A percentile compares a stretch with the other conserved stretches of the same genome.
Evolutionary conservation across 805 yeast species (phyloP).

Genomic region (Ogataea nakhonphanomensis): DNA sequence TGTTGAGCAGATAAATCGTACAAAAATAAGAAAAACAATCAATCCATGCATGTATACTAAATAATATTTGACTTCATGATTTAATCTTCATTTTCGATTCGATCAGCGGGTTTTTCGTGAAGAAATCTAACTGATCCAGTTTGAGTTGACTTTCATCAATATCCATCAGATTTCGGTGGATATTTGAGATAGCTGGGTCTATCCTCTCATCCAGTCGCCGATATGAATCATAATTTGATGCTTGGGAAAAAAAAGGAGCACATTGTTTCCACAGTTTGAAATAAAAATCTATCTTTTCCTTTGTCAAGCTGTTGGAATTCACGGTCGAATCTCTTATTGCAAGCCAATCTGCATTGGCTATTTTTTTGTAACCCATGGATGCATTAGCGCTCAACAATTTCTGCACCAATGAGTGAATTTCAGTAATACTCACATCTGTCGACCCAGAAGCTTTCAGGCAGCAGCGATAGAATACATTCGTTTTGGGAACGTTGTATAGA

Average conservation of each 20-base stretch:
- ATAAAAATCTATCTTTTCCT: conserved; percentile 49
- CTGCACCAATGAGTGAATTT: conserved; percentile 40
- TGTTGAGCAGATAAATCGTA: background rate
- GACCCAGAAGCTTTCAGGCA: conserved; percentile 68
- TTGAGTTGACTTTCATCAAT: conserved; percentile 35
- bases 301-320: conserved; percentile 33
- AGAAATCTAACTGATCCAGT: conserved; percentile 36
- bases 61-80: background rate
- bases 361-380: conserved; percentile 46
- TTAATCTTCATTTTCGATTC: background rate
- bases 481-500: conserved; percentile 53
- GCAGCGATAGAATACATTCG: conserved; percentile 71
- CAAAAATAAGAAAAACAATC: background rate
- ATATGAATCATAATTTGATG: conserved; percentile 41
- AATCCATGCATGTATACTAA: background rate
- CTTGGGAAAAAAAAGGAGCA: conserved; percentile 42
- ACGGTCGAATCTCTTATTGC: conserved; percentile 79
- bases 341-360: conserved; percentile 83
- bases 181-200: conserved; percentile 36
- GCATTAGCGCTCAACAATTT: conserved; percentile 41
- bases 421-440: conserved; percentile 47
- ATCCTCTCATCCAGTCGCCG: conserved; percentile 40
- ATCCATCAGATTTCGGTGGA: conserved; percentile 31
- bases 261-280: conserved; percentile 50
- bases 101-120: conserved; percentile 1